phyloP scores from a whole-genome alignment of 129 eudicot genomes.

The Tagetes erecta region DNA sequence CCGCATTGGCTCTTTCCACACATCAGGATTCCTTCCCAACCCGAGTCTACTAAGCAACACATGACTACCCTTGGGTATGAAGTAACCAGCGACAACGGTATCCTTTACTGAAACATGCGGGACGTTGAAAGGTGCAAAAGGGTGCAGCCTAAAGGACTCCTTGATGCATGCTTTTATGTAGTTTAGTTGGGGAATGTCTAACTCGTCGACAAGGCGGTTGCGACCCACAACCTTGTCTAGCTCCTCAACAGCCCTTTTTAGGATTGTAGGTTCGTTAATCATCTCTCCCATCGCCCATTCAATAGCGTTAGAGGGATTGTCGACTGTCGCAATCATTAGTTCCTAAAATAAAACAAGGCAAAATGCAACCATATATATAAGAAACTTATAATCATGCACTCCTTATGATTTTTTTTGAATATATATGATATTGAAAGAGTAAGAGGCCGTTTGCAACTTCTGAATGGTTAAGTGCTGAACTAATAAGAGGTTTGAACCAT shows the following conservation, averaged over 20 bases:
- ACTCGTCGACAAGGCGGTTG: constrained; percentile 20
- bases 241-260: background rate
- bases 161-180: constrained; percentile 34
- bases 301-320: constrained; percentile 20
- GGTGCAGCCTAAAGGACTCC: constrained; percentile 33
- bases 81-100: constrained; percentile 22
- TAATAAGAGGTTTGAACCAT: no score
- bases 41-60: constrained; percentile 18
- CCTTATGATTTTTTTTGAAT: no score
- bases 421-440: no score
- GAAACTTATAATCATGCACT: background rate
- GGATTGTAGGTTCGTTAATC: constrained; percentile 14
- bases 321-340: constrained; percentile 24
- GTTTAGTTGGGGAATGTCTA: constrained; percentile 26
- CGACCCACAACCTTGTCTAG: constrained; percentile 26
- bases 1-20: constrained; percentile 31
- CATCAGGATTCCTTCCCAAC: constrained; percentile 27
- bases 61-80: constrained; percentile 39
- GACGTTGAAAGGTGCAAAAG: constrained; percentile 15
- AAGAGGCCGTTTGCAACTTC: no score
- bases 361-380: background rate
- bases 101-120: constrained; percentile 27
- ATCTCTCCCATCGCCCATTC: constrained; percentile 27
- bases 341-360: background rate
- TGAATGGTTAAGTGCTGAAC: no score